Percentiles rank a stretch among this genome's conserved stretches.
These are phyloP conservation scores for Colletotrichum horii DNA, from an alignment of 2,329 filamentous ascomycete species.

Conservation along the genomic window DNA sequence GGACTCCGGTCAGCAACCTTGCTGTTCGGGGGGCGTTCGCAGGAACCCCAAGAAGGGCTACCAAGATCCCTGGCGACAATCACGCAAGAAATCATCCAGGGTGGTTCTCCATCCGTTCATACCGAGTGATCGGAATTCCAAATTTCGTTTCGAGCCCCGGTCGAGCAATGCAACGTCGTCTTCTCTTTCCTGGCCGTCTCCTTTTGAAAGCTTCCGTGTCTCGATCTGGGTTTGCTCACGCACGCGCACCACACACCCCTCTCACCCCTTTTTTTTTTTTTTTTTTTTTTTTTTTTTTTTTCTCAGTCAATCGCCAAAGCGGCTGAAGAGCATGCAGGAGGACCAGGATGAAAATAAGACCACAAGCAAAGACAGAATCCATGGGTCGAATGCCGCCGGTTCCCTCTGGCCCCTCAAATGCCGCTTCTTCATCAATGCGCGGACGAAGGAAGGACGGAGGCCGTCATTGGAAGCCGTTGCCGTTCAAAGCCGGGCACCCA, in stretches of 20 bases:
- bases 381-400: not conserved
- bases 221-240: not conserved
- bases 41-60: not conserved
- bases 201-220: not conserved
- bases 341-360: not conserved
- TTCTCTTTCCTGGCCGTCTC: not conserved
- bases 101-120: slow-evolving; percentile 20
- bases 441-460: not conserved
- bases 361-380: not conserved
- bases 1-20: not conserved
- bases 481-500: not conserved
- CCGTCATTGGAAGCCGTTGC: not conserved
- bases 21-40: not conserved
- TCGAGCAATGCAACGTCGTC: not conserved
- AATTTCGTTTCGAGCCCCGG: not conserved
- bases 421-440: not conserved
- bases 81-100: slow-evolving; percentile 5
- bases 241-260: not conserved
- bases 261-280: not conserved
- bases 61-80: slow-evolving; percentile 9
- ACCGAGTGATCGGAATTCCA: slow-evolving; percentile 14
- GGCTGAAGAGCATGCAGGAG: not conserved
- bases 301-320: not conserved
- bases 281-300: too few species aligned
- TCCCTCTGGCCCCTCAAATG: not conserved